Evolutionary conservation across 148 eudicot genomes (phyloP).

Genomic region (Talinum fruticosum): DNA sequence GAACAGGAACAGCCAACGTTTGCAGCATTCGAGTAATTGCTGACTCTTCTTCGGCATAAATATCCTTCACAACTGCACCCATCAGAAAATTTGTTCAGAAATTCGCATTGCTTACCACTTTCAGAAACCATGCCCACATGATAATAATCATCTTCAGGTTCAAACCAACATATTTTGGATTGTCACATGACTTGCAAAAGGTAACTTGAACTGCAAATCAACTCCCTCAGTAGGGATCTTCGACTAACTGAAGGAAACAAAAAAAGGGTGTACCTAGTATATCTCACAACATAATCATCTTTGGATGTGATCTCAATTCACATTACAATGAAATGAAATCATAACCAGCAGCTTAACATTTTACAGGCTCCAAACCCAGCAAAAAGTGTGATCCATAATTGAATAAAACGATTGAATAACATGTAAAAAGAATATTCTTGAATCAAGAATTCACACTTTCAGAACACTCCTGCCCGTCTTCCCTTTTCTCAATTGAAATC

Average conservation of each 20-base stretch:
- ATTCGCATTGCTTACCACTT: background rate
- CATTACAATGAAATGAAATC: background rate
- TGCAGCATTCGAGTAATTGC: constrained; percentile 74
- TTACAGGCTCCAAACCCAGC: background rate
- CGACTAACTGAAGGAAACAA: background rate
- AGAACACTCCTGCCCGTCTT: background rate
- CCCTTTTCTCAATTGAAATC: too few relatives aligned
- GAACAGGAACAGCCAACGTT: constrained; percentile 81
- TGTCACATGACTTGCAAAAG: too few relatives aligned
- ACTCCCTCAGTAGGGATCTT: background rate
- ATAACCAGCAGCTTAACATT: background rate
- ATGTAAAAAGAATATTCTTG: background rate
- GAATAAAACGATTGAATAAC: background rate
- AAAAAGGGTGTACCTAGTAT: background rate
- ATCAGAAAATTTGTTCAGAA: background rate
- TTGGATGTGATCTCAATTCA: background rate
- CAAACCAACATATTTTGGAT: too few relatives aligned
- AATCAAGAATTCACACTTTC: background rate
- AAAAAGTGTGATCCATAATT: background rate
- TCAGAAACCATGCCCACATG: background rate
- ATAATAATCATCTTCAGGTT: background rate
- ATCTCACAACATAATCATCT: background rate
- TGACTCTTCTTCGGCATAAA: constrained; percentile 73
- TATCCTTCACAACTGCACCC: constrained; percentile 51
- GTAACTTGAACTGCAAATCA: too few relatives aligned